Base-by-base conservation (phyloP, 305 asterid genomes). In the Ajuga reptans region DNA sequence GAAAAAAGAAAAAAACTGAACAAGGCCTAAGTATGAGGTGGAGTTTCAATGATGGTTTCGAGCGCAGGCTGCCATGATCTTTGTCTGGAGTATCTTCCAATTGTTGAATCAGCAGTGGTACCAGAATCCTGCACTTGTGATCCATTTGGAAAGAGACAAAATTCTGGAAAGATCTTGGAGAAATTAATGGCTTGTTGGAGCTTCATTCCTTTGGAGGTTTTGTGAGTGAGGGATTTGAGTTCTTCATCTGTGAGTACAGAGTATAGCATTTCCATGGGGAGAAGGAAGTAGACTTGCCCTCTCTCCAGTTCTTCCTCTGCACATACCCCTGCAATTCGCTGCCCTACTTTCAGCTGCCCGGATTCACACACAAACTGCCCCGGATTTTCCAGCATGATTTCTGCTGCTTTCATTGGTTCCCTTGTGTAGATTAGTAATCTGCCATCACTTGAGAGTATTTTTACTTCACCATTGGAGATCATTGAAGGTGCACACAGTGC, bases 41-140 rank as follows among this genome's bases (percentile, higher is more conserved):
- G 84, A 12, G 88, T 86, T 83, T 86, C 96, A 67, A 82, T 3
- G 18, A 86, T 88, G 52, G 96, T 86, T 58, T 88, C 92, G 68
- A 88, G 68, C 0, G 90, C 90, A 42, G 96, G 96, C 69, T 76
- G 76, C 95, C 95, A 88, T 4, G 92, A 84, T 80, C 90, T 76
- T 39, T 79, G 92, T 42, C 90, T 82, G 0, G 89, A 80, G 58
- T 41, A 83, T 65, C 78, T 77, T 31, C 72, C 79, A 9, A 37
- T 50, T 4, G 42, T 24, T 0, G 56, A 51, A 43, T 59, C 33
- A 21, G 51, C 31, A 21, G 47, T 17, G 10, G 52, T 33, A 4
- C 50, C 51, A 24, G 33, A 24, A 0, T 51, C 79, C 34, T 63
- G 69, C 56, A 11, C 65, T 10, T 79, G 54, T 12, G 80, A 53